These are phyloP conservation scores for Xenosphaeropsis pyriputrescens DNA, from an alignment of 2,329 filamentous ascomycete genomes.

Conservation along the genomic window DNA sequence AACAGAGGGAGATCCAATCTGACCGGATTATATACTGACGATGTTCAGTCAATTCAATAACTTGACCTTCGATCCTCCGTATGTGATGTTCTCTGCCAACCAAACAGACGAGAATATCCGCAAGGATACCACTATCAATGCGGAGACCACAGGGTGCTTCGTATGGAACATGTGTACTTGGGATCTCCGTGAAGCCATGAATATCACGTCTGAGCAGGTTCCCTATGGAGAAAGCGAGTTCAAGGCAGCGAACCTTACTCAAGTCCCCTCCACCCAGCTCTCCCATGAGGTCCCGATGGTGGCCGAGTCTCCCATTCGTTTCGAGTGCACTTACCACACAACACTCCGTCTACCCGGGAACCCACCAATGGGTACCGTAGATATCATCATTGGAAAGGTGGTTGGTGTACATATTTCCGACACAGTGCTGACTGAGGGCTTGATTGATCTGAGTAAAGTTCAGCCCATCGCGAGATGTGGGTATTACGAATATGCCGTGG, in stretches of 20 bases:
- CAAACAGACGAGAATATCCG: conserved; percentile 28
- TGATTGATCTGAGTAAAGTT: conserved; percentile 38
- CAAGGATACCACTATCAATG: conserved; percentile 43
- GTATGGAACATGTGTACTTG: conserved; percentile 46
- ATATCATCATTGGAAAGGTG: conserved; percentile 39
- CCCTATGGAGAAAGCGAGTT: conserved; percentile 38
- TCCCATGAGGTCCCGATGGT: conserved; percentile 32
- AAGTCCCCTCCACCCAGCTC: conserved; percentile 24
- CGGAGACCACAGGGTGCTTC: conserved; percentile 37
- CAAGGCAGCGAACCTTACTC: conserved; percentile 29
- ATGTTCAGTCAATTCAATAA: conserved; percentile 42
- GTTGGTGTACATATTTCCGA: conserved; percentile 42
- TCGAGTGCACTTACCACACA: conserved; percentile 40
- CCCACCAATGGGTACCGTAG: conserved; percentile 39
- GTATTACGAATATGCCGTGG: conserved; percentile 42
- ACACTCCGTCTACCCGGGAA: conserved; percentile 39
- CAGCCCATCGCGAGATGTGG: conserved; percentile 44
- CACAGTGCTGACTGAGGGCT: conserved; percentile 34
- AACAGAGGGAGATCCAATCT: too few relatives aligned
- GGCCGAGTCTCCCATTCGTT: conserved; percentile 34
- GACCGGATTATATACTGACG: too few relatives aligned
- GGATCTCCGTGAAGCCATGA: conserved; percentile 37
- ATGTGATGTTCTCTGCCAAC: conserved; percentile 47
- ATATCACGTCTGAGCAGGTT: conserved; percentile 35
- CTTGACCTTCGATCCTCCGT: conserved; percentile 45